A percentile compares a stretch with the other conserved stretches of the same genome.
phyloP scores from a whole-genome alignment of 768 basidiomycete species.

The Suillus subaureus region DNA sequence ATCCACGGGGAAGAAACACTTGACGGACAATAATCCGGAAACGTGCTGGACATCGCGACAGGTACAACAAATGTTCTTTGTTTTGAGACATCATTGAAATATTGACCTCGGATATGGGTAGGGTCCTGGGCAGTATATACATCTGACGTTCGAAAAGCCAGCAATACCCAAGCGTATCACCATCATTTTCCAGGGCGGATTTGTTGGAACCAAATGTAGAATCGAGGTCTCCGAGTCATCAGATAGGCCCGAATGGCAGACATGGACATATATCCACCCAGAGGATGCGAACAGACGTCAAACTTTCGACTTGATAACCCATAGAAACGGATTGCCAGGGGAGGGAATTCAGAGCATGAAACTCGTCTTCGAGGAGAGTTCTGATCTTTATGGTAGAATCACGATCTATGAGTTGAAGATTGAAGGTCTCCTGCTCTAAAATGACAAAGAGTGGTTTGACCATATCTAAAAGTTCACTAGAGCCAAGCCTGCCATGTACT shows the following conservation, averaged over 20 bases:
- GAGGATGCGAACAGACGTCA: conserved; percentile 81
- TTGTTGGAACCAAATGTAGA: conserved; percentile 70
- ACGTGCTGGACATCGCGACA: too few relatives aligned
- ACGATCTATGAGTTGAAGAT: conserved; percentile 66
- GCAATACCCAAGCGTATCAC: conserved; percentile 61
- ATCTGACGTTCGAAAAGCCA: conserved; percentile 53
- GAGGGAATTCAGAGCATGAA: conserved; percentile 49
- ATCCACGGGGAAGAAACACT: too few relatives aligned
- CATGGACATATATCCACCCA: conserved; percentile 63
- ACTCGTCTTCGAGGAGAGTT: conserved; percentile 77
- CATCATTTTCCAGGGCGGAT: too few relatives aligned
- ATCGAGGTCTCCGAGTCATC: conserved; percentile 42
- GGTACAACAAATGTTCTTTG: too few relatives aligned
- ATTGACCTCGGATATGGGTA: conserved; percentile 25
- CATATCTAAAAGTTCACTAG: not conserved
- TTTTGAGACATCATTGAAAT: too few relatives aligned
- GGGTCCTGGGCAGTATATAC: conserved; percentile 80
- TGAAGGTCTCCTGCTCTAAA: conserved; percentile 23
- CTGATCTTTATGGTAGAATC: conserved; percentile 84
- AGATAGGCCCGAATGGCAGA: conserved; percentile 47
- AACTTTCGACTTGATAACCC: conserved; percentile 52
- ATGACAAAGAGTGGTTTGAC: not conserved
- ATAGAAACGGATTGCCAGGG: conserved; percentile 15
- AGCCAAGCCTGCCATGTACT: too few relatives aligned
- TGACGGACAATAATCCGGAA: too few relatives aligned